These are phyloP conservation scores for Phaeosphaeriaceae sp. DNA, from an alignment of 2,329 filamentous ascomycete species.

Conservation along the genomic window DNA sequence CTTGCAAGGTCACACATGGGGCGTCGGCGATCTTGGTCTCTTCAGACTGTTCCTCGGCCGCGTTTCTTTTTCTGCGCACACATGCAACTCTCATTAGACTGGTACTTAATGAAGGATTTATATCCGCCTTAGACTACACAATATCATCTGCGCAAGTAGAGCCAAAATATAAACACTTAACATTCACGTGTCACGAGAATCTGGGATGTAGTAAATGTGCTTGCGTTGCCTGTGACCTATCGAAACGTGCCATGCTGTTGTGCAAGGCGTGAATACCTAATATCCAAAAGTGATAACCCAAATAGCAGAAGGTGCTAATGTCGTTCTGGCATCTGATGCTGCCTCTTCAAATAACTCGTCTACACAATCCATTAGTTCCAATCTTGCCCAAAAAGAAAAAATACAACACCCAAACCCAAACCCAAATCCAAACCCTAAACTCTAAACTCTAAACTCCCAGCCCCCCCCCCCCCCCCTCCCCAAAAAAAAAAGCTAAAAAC, in stretches of 20 bases:
- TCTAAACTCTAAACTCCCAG: no score
- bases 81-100: constrained; percentile 44
- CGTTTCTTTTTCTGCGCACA: constrained; percentile 31
- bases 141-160: constrained; percentile 37
- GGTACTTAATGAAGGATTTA: constrained; percentile 51
- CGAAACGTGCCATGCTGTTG: no score
- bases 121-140: constrained; percentile 48
- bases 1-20: constrained; percentile 38
- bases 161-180: constrained; percentile 33
- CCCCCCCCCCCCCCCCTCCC: no score
- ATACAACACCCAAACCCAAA: no score
- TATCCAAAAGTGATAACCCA: no score
- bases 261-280: no score
- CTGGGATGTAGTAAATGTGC: no score
- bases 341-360: constrained; percentile 42
- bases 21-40: constrained; percentile 33
- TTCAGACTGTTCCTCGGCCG: constrained; percentile 21
- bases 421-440: no score
- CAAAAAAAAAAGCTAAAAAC: no score
- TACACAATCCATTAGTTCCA: constrained; percentile 8
- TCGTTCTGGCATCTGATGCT: constrained; percentile 48
- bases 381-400: neutral
- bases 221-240: no score
- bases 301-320: no score
- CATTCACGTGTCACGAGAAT: neutral